These are phyloP conservation scores for Gentiana straminea DNA, from an alignment of 257 asterid species.

Conservation along the genomic window DNA sequence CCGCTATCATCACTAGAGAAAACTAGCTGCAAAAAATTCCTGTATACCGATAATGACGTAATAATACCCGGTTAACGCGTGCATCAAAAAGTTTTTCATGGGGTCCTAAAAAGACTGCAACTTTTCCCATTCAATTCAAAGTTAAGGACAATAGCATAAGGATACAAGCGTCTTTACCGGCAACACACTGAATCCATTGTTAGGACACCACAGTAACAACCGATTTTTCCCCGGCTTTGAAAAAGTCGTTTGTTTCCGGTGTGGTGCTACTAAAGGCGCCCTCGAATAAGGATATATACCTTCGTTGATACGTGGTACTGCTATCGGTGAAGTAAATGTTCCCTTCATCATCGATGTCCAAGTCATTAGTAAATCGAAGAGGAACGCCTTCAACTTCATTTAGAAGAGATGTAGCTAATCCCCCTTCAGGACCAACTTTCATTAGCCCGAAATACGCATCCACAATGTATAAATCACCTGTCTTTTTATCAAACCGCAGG, in stretches of 20 bases:
- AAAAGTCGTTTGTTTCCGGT: not conserved
- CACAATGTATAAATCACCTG: constrained; percentile 82
- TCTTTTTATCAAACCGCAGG: constrained; percentile 63
- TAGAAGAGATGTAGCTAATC: constrained; percentile 61
- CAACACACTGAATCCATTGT: too few species aligned
- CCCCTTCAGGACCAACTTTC: constrained; percentile 97
- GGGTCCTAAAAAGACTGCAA: too few species aligned
- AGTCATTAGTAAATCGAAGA: constrained; percentile 65
- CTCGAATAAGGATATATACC: constrained; percentile 25
- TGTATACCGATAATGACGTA: constrained; percentile 15
- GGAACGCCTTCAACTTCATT: constrained; percentile 82
- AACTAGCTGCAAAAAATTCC: constrained; percentile 73
- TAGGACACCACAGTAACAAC: too few species aligned
- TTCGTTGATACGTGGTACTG: constrained; percentile 65
- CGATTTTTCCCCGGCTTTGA: too few species aligned
- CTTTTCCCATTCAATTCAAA: too few species aligned
- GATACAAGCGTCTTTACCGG: too few species aligned
- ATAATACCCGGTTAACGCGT: not conserved
- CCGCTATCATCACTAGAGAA: constrained; percentile 77
- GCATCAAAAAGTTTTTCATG: not conserved
- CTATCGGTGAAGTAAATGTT: constrained; percentile 87
- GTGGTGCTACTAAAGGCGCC: too few species aligned
- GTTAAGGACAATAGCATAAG: too few species aligned
- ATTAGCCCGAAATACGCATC: constrained; percentile 92
- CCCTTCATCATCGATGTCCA: constrained; percentile 79